phyloP scores from a whole-genome alignment of 495 filamentous ascomycete species.

The Lasiosphaeria hispida region DNA sequence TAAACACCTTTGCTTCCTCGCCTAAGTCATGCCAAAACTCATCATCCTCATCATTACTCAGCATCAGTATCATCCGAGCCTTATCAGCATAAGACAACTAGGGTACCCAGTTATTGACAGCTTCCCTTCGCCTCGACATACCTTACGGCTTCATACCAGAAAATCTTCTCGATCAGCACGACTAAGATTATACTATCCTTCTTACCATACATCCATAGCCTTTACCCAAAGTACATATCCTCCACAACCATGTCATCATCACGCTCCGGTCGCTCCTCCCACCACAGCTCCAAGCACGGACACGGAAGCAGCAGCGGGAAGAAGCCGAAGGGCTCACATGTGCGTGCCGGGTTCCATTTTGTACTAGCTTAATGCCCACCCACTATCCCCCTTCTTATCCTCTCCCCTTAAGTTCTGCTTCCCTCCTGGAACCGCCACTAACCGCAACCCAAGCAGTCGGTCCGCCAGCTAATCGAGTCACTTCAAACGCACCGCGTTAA shows the following conservation, averaged over 20 bases:
- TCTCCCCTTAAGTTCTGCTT: not conserved
- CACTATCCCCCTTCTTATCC: not conserved
- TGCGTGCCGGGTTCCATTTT: not conserved
- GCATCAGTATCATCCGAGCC: not conserved
- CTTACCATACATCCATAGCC: not conserved
- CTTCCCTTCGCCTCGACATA: too few species aligned
- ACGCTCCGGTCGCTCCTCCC: not conserved
- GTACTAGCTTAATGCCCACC: not conserved
- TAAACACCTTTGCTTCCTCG: too few species aligned
- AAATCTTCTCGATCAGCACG: too few species aligned
- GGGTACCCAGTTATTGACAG: too few species aligned
- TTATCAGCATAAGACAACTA: too few species aligned
- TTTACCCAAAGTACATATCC: not conserved
- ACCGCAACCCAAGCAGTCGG: conserved; percentile 20
- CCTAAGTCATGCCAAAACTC: not conserved
- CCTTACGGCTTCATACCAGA: too few species aligned
- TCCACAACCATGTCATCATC: conserved; percentile 13
- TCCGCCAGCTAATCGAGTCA: conserved; percentile 47
- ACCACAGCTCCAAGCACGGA: conserved; percentile 7
- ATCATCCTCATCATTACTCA: not conserved
- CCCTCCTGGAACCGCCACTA: not conserved
- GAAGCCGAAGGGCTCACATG: conserved; percentile 12
- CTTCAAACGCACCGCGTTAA: conserved; percentile 66
- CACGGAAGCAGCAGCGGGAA: conserved; percentile 11
- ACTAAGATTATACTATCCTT: not conserved